A percentile compares a stretch with the other conserved stretches of the same genome.
These are phyloP conservation scores for Coleophoma crateriformis DNA, from an alignment of 2,329 filamentous ascomycete species.

Conservation along the genomic window DNA sequence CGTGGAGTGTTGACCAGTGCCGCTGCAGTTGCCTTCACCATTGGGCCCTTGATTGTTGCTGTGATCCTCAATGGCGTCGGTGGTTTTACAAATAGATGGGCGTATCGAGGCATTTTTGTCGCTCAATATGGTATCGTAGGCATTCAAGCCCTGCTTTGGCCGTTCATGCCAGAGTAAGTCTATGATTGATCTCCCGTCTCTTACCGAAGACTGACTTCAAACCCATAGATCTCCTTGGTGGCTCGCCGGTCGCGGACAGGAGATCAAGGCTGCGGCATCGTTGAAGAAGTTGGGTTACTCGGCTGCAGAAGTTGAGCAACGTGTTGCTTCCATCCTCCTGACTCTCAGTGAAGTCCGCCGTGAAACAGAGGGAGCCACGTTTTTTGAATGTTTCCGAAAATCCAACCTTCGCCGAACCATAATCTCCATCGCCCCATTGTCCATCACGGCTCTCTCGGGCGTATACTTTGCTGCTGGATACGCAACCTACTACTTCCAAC, in stretches of 20 bases:
- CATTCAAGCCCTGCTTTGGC: conserved; percentile 23
- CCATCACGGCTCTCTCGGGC: conserved; percentile 7
- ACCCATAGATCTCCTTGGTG: conserved; percentile 34
- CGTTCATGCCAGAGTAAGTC: conserved; percentile 27
- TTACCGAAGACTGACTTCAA: too few species aligned
- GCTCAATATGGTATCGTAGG: conserved; percentile 28
- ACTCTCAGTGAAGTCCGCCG: conserved; percentile 18
- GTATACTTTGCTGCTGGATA: conserved; percentile 27
- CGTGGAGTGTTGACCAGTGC: not conserved
- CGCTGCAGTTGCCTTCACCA: conserved; percentile 4
- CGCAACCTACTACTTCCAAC: conserved; percentile 35
- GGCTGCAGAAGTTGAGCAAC: conserved; percentile 7
- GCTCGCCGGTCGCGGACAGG: conserved; percentile 35
- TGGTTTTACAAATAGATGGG: conserved; percentile 20
- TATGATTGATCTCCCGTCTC: too few species aligned
- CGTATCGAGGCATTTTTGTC: conserved; percentile 28
- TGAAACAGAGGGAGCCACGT: conserved; percentile 20
- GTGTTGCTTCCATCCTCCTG: conserved; percentile 14
- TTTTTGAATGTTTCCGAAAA: conserved; percentile 12
- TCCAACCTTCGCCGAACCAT: conserved; percentile 15
- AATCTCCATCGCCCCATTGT: conserved; percentile 9
- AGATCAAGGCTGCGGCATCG: conserved; percentile 37
- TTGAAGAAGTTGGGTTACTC: conserved; percentile 11
- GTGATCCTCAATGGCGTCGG: conserved; percentile 19
- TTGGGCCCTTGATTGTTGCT: conserved; percentile 26